These are phyloP conservation scores for Penicillium desertorum DNA, from an alignment of 495 filamentous ascomycete genomes.

Conservation along the genomic window DNA sequence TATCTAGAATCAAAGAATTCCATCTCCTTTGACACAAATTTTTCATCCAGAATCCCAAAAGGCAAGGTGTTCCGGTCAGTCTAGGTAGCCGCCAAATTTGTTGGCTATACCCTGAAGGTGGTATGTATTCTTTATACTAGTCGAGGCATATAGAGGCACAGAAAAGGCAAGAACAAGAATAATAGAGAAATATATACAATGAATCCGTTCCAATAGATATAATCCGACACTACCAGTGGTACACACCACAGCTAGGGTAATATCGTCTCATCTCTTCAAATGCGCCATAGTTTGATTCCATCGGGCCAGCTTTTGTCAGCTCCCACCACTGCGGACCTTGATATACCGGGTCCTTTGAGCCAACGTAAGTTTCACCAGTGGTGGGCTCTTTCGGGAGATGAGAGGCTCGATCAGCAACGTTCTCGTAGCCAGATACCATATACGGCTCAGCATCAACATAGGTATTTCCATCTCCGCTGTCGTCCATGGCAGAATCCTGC, in stretches of 20 bases:
- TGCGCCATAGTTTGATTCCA: slow-evolving; percentile 61
- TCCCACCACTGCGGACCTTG: slow-evolving; percentile 48
- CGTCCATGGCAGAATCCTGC: slow-evolving; percentile 37
- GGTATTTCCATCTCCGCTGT: slow-evolving; percentile 31
- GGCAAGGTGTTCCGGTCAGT: neutral
- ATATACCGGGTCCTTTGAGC: slow-evolving; percentile 64
- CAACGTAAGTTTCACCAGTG: slow-evolving; percentile 49
- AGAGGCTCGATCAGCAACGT: slow-evolving; percentile 37
- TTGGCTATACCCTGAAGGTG: too few species aligned
- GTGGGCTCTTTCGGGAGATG: slow-evolving; percentile 29
- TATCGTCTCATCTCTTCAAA: slow-evolving; percentile 44
- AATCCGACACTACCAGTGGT: neutral
- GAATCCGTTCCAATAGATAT: neutral
- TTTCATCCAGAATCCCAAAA: neutral
- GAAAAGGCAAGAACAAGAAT: neutral
- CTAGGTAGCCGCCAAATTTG: neutral
- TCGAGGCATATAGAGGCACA: neutral
- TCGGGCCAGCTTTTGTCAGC: slow-evolving; percentile 39
- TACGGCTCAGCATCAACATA: slow-evolving; percentile 64
- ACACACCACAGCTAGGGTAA: slow-evolving; percentile 9
- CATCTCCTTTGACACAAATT: neutral
- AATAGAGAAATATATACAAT: neutral
- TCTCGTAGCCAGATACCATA: slow-evolving; percentile 67
- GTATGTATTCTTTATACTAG: neutral
- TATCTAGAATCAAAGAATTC: slow-evolving; percentile 6